phyloP scores from a whole-genome alignment of 2,329 filamentous ascomycete species.

The Xenoacremonium recifei region DNA sequence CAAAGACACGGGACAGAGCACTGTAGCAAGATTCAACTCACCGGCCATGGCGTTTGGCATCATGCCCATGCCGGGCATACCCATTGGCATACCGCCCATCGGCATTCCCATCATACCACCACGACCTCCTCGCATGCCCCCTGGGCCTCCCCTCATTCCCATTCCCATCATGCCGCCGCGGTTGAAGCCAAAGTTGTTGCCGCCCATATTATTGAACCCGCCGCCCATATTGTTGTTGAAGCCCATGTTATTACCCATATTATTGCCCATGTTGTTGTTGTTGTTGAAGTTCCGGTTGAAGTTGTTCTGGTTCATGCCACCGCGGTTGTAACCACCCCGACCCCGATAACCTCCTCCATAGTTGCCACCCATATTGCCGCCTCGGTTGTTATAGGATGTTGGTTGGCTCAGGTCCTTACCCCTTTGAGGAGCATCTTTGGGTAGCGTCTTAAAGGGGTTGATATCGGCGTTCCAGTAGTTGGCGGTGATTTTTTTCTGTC shows the following conservation, averaged over 20 bases:
- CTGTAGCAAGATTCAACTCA: slow-evolving; percentile 19
- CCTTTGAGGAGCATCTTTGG: slow-evolving; percentile 73
- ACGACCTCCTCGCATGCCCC: slow-evolving; percentile 46
- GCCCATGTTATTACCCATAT: slow-evolving; percentile 33
- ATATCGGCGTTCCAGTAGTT: slow-evolving; percentile 72
- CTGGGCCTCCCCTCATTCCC: slow-evolving; percentile 48
- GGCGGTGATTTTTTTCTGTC: slow-evolving; percentile 69
- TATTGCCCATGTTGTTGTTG: slow-evolving; percentile 32
- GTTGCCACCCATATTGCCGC: slow-evolving; percentile 39
- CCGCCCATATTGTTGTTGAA: slow-evolving; percentile 47
- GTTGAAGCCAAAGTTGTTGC: slow-evolving; percentile 49
- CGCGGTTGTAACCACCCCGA: slow-evolving; percentile 45
- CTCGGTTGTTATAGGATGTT: slow-evolving; percentile 48
- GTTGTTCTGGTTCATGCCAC: slow-evolving; percentile 47
- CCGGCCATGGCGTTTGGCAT: slow-evolving; percentile 48
- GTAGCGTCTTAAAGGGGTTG: slow-evolving; percentile 89
- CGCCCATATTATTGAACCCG: slow-evolving; percentile 45
- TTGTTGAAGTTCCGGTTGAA: slow-evolving; percentile 45
- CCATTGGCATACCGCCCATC: slow-evolving; percentile 51
- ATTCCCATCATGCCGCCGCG: slow-evolving; percentile 46
- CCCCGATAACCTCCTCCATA: slow-evolving; percentile 54
- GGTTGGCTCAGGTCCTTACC: slow-evolving; percentile 63
- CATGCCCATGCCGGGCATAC: slow-evolving; percentile 56
- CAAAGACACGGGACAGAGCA: neutral
- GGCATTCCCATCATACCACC: slow-evolving; percentile 52